These are phyloP conservation scores for Peronospora tabacina DNA, from an alignment of 352 stramenopile species.

Conservation along the genomic window DNA sequence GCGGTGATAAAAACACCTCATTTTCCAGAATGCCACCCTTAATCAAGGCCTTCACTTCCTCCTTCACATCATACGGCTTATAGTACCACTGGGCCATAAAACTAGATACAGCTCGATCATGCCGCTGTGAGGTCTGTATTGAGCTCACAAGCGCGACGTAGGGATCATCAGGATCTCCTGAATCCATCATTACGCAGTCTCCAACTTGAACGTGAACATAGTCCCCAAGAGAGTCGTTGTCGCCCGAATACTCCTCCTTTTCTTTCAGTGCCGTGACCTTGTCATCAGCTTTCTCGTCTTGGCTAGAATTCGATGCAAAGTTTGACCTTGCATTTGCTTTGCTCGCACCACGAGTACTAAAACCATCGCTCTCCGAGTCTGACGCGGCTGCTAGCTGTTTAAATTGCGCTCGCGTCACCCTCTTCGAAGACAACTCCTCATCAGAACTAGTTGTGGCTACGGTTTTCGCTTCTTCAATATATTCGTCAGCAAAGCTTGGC, in stretches of 20 bases:
- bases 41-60: conserved; percentile 55
- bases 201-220: conserved; percentile 64
- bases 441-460: conserved; percentile 24
- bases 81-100: conserved; percentile 86
- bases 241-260: conserved; percentile 33
- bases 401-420: conserved; percentile 18
- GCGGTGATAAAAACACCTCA: conserved; percentile 77
- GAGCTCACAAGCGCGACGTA: conserved; percentile 71
- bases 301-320: conserved; percentile 8
- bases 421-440: conserved; percentile 15
- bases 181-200: conserved; percentile 76
- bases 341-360: conserved; percentile 19
- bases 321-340: conserved; percentile 12
- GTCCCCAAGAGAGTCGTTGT: conserved; percentile 41
- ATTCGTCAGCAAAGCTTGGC: conserved; percentile 4
- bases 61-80: conserved; percentile 62
- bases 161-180: conserved; percentile 49
- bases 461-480: conserved; percentile 17
- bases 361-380: conserved; percentile 18
- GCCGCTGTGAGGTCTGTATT: conserved; percentile 54
- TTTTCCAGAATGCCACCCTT: conserved; percentile 49
- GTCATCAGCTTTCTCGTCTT: conserved; percentile 7
- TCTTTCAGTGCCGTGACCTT: conserved; percentile 6
- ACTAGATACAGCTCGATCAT: conserved; percentile 32
- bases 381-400: conserved; percentile 9